Base-by-base conservation (phyloP, 2,329 filamentous ascomycete species). In the Davidsoniella virescens region DNA sequence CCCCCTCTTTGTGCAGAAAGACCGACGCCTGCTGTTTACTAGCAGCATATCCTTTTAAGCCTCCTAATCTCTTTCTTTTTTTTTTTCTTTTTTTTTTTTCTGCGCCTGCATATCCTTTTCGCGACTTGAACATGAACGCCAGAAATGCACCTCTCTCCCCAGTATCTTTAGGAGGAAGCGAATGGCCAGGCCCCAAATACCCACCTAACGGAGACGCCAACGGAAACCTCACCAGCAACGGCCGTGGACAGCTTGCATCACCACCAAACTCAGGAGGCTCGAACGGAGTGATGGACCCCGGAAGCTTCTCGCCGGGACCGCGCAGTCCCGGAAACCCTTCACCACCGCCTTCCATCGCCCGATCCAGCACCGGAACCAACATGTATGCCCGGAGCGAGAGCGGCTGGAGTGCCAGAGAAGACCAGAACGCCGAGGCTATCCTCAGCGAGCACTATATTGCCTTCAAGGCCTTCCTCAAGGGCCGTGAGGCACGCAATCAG, bases 261-360 rank as follows among this genome's bases (percentile, higher is more conserved):
- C 82, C 82, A 58, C 82, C 82, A 44, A 75, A 77, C 58, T 85
- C 82, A 49, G 80, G 73, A 64, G 70, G 76, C 61, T 71, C 73
- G 56, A 70, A 70, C 68, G 67, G 67, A 59, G 71, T 72, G 59
- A 72, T 70, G 58, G 77, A 82, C 69, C 82, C 77, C 65, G 72
- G 69, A 59, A 59, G 66, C 56, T 78, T 76, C 59, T 68, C 75
- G 47, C 62, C 72, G 29, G 71, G 67, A 55, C 74, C 70, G 64
- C 72, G 70, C 66, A 76, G 68, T 62, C 68, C 67, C 55, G 75
- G 75, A 57, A 76, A 72, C 23, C 78, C 90, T 48, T 95, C 90
- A 47, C 88, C 90, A 50, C 90, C 92, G 23, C 86, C 82, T 56
- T 96, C 90, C 4, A 73, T 95, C 57, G 86, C 84, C 55, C 76